These are phyloP conservation scores for Anastatica hierochuntica DNA, from an alignment of 345 rosid species.

Conservation along the genomic window DNA sequence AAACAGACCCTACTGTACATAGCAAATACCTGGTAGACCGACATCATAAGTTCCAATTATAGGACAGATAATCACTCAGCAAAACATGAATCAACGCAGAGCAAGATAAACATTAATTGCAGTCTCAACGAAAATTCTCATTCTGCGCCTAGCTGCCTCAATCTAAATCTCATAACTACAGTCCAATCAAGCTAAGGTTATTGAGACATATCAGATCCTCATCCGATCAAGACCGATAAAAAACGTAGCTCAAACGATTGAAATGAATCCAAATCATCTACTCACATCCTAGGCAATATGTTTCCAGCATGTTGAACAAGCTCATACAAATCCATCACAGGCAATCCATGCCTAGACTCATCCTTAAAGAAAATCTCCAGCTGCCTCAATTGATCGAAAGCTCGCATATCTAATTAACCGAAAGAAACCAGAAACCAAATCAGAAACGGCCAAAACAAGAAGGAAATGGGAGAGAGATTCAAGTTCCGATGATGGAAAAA, in stretches of 20 bases:
- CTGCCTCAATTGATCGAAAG: slow-evolving; percentile 76
- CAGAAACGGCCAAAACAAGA: slow-evolving; percentile 5
- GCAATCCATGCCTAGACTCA: slow-evolving; percentile 67
- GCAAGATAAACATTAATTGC: too few species aligned
- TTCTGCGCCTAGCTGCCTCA: neutral
- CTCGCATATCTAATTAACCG: slow-evolving; percentile 64
- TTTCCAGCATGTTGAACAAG: slow-evolving; percentile 96
- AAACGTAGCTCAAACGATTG: neutral
- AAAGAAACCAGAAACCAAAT: too few species aligned
- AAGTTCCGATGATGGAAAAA: slow-evolving; percentile 4
- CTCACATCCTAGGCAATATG: slow-evolving; percentile 82
- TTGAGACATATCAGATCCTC: slow-evolving; percentile 1
- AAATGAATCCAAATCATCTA: neutral
- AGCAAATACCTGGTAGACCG: slow-evolving; percentile 59
- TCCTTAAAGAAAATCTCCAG: slow-evolving; percentile 83
- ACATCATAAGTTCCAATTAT: slow-evolving; percentile 3
- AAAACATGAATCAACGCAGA: too few species aligned
- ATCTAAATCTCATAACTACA: neutral
- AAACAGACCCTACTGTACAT: slow-evolving; percentile 87
- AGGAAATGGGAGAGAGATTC: slow-evolving; percentile 12
- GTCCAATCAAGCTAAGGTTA: neutral
- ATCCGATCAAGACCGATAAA: neutral
- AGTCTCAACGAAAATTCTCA: too few species aligned
- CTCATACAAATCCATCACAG: slow-evolving; percentile 69
- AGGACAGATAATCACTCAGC: neutral